Percentiles rank a stretch among this genome's conserved stretches.
Conservation (phyloP, 169 alveolate species). For the Theileria sp. region DNA sequence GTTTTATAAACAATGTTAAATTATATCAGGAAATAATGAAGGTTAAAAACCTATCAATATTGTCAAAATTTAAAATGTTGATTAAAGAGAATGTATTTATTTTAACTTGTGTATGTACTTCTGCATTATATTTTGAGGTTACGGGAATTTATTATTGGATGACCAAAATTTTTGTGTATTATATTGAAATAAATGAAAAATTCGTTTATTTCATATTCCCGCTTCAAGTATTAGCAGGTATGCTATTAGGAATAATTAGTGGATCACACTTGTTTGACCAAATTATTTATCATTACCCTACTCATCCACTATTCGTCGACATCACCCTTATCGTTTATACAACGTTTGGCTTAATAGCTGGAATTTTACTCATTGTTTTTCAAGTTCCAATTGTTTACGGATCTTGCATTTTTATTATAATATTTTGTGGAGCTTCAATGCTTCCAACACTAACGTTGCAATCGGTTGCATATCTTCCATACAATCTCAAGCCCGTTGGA, state of each 20-base stretch:
- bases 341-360: constrained; percentile 51
- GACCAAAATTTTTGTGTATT: constrained; percentile 72
- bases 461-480: constrained; percentile 30
- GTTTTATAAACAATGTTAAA: background rate
- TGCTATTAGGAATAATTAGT: constrained; percentile 79
- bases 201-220: constrained; percentile 71
- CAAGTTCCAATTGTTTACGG: constrained; percentile 11
- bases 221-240: constrained; percentile 81
- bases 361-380: constrained; percentile 14
- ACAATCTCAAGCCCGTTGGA: constrained; percentile 43
- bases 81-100: constrained; percentile 70
- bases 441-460: constrained; percentile 49
- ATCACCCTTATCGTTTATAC: constrained; percentile 26
- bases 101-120: constrained; percentile 71
- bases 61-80: constrained; percentile 63
- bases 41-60: constrained; percentile 41
- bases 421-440: constrained; percentile 55
- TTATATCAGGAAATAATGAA: background rate
- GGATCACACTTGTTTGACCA: constrained; percentile 84
- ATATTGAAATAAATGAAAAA: constrained; percentile 51
- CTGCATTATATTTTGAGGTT: constrained; percentile 80
- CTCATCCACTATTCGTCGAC: constrained; percentile 23
- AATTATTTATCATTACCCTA: constrained; percentile 75
- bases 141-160: constrained; percentile 88
- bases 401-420: constrained; percentile 33